Evolutionary conservation across 768 basidiomycete genomes (phyloP), one percentile per base, ranked within the genome.

Genomic region (Termitomyces eurrhizus): DNA sequence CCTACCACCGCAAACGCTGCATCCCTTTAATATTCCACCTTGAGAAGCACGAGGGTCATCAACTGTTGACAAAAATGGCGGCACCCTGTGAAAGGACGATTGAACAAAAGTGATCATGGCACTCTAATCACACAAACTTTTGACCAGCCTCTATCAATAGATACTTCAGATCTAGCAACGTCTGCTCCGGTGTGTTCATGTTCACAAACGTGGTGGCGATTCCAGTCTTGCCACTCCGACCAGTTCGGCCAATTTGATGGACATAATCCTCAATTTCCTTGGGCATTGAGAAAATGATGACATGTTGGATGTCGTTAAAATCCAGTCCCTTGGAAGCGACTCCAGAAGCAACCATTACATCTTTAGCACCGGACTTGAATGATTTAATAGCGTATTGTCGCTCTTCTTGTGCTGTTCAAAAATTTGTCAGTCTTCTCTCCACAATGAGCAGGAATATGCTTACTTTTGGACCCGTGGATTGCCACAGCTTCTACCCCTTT

Each of bases 261-360:
- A 98, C 96, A 68, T 99, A 99, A 73, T 99, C 97, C 74, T 99
- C 97, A 64, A 99, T 99, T 77, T 99, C 97, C 74, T 98, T 99
- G 0, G 97, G 97, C 97, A 99, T 98, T 35, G 92, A 88, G 73
- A 95, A 99, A 63, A 98, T 98, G 74, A 99, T 98, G 70, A 98
- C 95, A 72, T 98, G 97, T 67, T 98, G 95, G 60, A 99, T 96
- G 69, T 98, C 97, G 73, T 91, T 95, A 75, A 99, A 99, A 74
- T 99, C 97, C 62, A 99, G 85, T 33, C 97, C 97, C 73, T 99
- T 98, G 42, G 94, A 97, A 1, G 96, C 97, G 32, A 99, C 94
- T 35, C 95, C 89, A 3, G 95, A 98, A 3, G 97, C 97, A 35
- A 99, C 97, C 97, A 98, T 98, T 52, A 98, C 96, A 73, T 99